Evolutionary conservation across 495 filamentous ascomycete genomes (phyloP).

Genomic region (Hypoxylon intermedium): DNA sequence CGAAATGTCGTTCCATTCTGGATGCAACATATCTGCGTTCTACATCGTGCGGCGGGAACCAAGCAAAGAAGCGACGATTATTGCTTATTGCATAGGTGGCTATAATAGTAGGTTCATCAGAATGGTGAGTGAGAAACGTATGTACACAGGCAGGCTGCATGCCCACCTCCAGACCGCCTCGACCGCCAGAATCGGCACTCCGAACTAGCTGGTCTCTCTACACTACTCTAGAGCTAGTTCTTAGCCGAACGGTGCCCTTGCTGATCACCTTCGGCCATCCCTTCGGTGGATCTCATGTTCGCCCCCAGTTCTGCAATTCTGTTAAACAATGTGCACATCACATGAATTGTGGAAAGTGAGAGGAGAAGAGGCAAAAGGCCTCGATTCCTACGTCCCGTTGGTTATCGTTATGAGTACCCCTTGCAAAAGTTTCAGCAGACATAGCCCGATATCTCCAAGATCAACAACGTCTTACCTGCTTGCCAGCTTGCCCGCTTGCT

Average conservation of each 20-base stretch:
- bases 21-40: constrained; percentile 22
- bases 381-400: background rate
- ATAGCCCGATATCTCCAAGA: background rate
- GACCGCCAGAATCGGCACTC: constrained; percentile 22
- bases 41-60: constrained; percentile 19
- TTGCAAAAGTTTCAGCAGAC: background rate
- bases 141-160: constrained; percentile 14
- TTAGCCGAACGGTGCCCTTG: constrained; percentile 20
- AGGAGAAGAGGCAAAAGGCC: background rate
- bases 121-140: background rate
- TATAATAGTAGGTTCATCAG: constrained; percentile 2
- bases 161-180: background rate
- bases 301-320: constrained; percentile 6
- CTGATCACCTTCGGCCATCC: constrained; percentile 31
- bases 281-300: constrained; percentile 21
- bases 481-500: background rate
- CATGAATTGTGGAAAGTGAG: constrained; percentile 19
- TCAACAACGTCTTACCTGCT: constrained; percentile 14
- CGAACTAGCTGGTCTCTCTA: background rate
- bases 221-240: too few relatives aligned
- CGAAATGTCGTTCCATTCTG: constrained; percentile 33
- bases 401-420: background rate
- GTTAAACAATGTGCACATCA: constrained; percentile 1
- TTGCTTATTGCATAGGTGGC: constrained; percentile 30
- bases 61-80: constrained; percentile 20